Evolutionary conservation across 2,329 filamentous ascomycete species (phyloP).

Genomic region (Aspergillus hortae): DNA sequence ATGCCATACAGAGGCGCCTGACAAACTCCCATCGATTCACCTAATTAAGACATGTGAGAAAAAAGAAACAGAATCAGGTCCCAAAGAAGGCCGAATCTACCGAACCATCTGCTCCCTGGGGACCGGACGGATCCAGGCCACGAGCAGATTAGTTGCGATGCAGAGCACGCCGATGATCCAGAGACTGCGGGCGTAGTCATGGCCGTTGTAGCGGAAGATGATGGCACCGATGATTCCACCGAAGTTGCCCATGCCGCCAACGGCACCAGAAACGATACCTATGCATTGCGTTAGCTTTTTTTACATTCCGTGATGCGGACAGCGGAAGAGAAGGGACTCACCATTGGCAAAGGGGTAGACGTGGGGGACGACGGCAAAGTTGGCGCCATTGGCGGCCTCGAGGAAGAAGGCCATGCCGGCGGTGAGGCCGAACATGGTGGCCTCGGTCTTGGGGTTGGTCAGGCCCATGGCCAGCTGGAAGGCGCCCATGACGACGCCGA

Average conservation of each 20-base stretch:
- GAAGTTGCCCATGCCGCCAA: slow-evolving; percentile 77
- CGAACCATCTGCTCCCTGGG: slow-evolving; percentile 48
- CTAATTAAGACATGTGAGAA: not conserved
- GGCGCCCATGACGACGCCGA: slow-evolving; percentile 55
- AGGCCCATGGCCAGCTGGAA: slow-evolving; percentile 63
- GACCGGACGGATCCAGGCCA: slow-evolving; percentile 62
- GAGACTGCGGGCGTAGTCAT: slow-evolving; percentile 65
- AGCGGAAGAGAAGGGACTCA: slow-evolving; percentile 21
- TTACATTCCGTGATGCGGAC: not conserved
- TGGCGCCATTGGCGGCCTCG: slow-evolving; percentile 80
- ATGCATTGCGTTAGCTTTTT: slow-evolving; percentile 2
- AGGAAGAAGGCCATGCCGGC: slow-evolving; percentile 76
- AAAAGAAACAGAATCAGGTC: not conserved
- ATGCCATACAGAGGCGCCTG: not conserved
- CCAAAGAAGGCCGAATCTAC: not conserved
- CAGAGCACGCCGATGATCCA: slow-evolving; percentile 80
- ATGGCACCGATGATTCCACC: slow-evolving; percentile 83
- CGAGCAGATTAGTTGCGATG: slow-evolving; percentile 64
- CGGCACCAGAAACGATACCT: slow-evolving; percentile 67
- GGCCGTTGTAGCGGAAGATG: slow-evolving; percentile 72
- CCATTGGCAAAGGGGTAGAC: slow-evolving; percentile 82
- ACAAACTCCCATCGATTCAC: not conserved
- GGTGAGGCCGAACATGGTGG: slow-evolving; percentile 72
- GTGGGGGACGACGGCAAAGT: slow-evolving; percentile 82
- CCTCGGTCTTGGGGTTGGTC: slow-evolving; percentile 58